Evolutionary conservation across 805 yeast genomes (phyloP), one percentile per base, ranked within the genome.

Genomic region (Scheffersomyces ergatensis): DNA sequence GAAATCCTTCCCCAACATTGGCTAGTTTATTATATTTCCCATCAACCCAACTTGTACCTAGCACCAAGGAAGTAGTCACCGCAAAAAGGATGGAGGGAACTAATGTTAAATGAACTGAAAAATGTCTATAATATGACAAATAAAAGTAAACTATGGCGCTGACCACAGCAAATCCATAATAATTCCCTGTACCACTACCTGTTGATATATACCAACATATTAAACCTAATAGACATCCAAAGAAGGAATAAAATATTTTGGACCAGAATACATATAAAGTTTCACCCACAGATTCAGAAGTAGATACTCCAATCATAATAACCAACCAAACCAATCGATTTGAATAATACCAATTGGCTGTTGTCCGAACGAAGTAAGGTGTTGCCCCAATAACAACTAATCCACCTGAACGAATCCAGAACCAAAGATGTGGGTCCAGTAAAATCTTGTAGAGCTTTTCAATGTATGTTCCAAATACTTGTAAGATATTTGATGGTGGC

Each of bases 31-130:
- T 37, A 24, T 44, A 45, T 20, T 15, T 40, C 3, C 46, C 49
- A 47, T 63, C 66, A 9, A 49, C 50, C 63, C 65, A 63, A 39
- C 65, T 58, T 0, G 68, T 62, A 9, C 67, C 66, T 31, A 62
- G 34, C 2, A 63, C 67, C 42, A 65, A 55, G 1, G 56, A 44
- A 14, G 60, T 43, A 0, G 69, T 52, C 5, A 65, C 57, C 3
- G 54, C 53, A 14, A 49, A 45, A 47, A 65, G 51, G 30, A 63
- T 49, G 4, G 49, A 45, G 0, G 70, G 67, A 4, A 62, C 42
- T 8, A 55, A 45, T 3, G 60, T 43, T 13, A 43, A 33, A 46
- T 65, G 69, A 11, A 45, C 42, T 6, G 66, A 52, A 40, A 62
- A 65, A 43, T 62, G 68, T 21, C 68, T 45, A 43, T 59, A 61